Evolutionary conservation across 2,329 filamentous ascomycete species (phyloP).

Genomic region (Lomentospora prolificans): DNA sequence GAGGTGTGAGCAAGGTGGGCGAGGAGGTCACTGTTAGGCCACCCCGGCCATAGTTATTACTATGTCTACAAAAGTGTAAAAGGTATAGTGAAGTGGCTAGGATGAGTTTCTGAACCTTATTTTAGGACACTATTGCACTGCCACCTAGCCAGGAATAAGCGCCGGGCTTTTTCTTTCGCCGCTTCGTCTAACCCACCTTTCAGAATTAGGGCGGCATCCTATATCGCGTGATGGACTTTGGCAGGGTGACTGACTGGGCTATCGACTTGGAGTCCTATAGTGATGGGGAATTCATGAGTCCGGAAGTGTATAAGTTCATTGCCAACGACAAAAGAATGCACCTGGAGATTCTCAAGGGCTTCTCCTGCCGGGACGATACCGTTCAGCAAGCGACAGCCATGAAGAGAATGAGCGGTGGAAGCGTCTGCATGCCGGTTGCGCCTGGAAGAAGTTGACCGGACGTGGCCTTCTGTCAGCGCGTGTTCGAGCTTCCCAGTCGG

Average conservation of each 20-base stretch:
- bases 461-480: neutral
- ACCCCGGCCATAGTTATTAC: no score
- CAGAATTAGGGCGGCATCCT: no score
- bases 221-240: conserved; percentile 15
- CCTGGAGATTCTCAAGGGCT: neutral
- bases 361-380: neutral
- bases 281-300: neutral
- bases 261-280: conserved; percentile 12
- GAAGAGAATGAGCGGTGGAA: neutral
- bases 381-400: neutral
- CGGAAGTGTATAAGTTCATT: neutral
- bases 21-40: no score
- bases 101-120: no score
- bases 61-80: no score
- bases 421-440: neutral
- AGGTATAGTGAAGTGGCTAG: no score
- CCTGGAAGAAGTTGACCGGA: neutral
- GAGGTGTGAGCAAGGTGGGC: no score
- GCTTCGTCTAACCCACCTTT: no score
- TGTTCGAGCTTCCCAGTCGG: neutral
- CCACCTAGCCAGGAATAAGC: no score
- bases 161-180: no score
- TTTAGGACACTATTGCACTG: no score
- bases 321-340: neutral
- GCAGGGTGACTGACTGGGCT: conserved; percentile 17